These are phyloP conservation scores for Annulohypoxylon truncatum DNA, from an alignment of 2,329 filamentous ascomycete genomes.

Conservation along the genomic window DNA sequence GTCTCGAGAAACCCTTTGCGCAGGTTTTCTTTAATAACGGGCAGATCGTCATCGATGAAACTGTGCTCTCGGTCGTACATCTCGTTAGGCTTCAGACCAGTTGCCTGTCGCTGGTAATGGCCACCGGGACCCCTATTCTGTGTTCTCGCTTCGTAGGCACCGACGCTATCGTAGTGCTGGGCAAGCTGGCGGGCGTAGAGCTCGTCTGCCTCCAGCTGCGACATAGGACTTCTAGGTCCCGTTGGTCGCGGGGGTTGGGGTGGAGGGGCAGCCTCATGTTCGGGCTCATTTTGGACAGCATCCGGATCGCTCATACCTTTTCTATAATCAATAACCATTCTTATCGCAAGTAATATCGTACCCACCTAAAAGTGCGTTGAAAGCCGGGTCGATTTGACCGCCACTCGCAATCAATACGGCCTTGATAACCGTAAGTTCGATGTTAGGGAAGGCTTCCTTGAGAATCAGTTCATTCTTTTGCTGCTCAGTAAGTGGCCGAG, in stretches of 20 bases:
- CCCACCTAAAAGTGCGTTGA: conserved; percentile 90
- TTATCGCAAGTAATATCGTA: background rate
- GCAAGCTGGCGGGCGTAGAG: conserved; percentile 91
- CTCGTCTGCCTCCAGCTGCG: conserved; percentile 91
- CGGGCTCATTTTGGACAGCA: conserved; percentile 66
- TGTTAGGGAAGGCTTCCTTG: conserved; percentile 90
- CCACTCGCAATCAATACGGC: conserved; percentile 88
- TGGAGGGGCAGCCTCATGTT: conserved; percentile 70
- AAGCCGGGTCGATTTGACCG: conserved; percentile 90
- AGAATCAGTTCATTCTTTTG: conserved; percentile 89
- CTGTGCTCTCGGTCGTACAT: conserved; percentile 79
- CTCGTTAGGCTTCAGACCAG: conserved; percentile 67
- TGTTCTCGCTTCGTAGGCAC: conserved; percentile 68
- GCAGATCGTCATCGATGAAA: conserved; percentile 96
- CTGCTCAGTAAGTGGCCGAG: conserved; percentile 81
- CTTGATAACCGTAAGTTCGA: conserved; percentile 84
- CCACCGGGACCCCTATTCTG: conserved; percentile 56
- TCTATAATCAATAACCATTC: conserved; percentile 31
- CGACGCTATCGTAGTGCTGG: conserved; percentile 82
- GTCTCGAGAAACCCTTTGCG: conserved; percentile 95
- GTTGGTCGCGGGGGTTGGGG: conserved; percentile 83
- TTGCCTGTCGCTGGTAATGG: conserved; percentile 58
- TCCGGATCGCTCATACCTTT: conserved; percentile 84
- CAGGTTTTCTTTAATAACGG: conserved; percentile 91
- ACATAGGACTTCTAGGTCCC: conserved; percentile 68